Percentiles rank a stretch among this genome's conserved stretches.
These are phyloP conservation scores for Aquanectria penicillioides DNA, from an alignment of 2,329 filamentous ascomycete genomes.

Conservation along the genomic window DNA sequence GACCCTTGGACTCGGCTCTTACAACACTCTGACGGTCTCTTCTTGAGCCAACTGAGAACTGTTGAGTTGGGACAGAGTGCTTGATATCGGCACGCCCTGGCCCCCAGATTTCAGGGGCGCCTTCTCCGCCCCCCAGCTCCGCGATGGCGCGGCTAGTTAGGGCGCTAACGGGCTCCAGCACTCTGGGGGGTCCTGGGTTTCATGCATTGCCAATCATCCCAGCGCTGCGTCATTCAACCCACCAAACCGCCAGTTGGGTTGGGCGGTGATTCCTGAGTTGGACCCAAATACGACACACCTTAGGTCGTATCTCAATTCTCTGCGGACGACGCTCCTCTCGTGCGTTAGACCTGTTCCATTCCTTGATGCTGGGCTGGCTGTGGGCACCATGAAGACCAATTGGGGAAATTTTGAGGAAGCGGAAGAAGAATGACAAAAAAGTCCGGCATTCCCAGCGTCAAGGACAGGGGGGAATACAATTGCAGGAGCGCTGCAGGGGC, in stretches of 20 bases:
- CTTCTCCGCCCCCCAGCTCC: conserved; percentile 28
- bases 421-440: conserved; percentile 10
- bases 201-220: conserved; percentile 27
- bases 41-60: background rate
- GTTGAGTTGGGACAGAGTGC: conserved; percentile 17
- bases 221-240: conserved; percentile 12
- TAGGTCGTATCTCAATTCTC: background rate
- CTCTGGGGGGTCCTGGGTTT: conserved; percentile 23
- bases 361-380: background rate
- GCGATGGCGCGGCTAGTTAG: conserved; percentile 21
- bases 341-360: background rate
- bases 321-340: background rate
- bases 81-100: conserved; percentile 29
- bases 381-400: conserved; percentile 5
- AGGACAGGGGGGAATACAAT: conserved; percentile 20
- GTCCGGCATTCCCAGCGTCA: conserved; percentile 8
- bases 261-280: background rate
- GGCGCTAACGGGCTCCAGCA: conserved; percentile 18
- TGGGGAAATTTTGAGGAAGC: conserved; percentile 18
- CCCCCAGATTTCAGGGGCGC: conserved; percentile 43
- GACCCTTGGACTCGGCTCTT: background rate
- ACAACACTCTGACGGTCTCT: background rate
- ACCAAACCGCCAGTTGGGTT: conserved; percentile 7
- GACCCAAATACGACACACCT: background rate
- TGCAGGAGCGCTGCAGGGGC: conserved; percentile 25